phyloP scores from a whole-genome alignment of 352 stramenopile genomes.

The Blastocystis sp. region DNA sequence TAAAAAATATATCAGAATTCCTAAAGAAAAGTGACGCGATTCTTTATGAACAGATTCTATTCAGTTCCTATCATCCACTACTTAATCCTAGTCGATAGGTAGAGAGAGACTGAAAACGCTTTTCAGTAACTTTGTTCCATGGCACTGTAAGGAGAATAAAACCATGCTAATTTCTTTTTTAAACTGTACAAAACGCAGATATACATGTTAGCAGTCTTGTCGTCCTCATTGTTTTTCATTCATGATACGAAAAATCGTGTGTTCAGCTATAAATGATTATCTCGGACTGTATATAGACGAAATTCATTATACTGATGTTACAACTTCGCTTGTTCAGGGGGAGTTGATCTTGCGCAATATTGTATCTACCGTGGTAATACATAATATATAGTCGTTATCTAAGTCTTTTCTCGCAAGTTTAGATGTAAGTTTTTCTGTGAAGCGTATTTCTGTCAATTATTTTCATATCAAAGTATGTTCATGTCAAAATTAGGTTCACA shows the following conservation, averaged over 20 bases:
- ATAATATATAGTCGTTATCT: conserved; percentile 2
- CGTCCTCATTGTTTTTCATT: not conserved
- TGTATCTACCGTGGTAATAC: not conserved
- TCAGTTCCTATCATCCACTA: too few relatives aligned
- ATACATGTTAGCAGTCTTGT: too few relatives aligned
- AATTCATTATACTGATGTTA: not conserved
- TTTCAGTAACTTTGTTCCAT: too few relatives aligned
- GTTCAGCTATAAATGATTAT: conserved; percentile 21
- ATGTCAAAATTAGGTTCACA: not conserved
- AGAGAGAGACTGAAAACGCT: too few relatives aligned
- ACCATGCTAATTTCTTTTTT: too few relatives aligned
- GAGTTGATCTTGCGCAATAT: conserved; percentile 3
- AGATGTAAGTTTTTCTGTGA: not conserved
- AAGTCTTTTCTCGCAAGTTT: not conserved
- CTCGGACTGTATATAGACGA: conserved; percentile 4
- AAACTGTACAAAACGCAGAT: too few relatives aligned
- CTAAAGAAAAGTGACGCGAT: too few relatives aligned
- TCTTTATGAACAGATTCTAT: too few relatives aligned
- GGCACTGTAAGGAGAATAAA: too few relatives aligned
- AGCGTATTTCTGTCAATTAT: not conserved
- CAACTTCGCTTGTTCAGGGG: not conserved
- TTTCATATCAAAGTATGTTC: not conserved
- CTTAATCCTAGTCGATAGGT: too few relatives aligned
- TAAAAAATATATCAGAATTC: not conserved
- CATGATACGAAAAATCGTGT: not conserved